Evolutionary conservation across 1,284 basidiomycete species (phyloP), one percentile per base, ranked within the genome.

Genomic region (Inonotus obliquus): DNA sequence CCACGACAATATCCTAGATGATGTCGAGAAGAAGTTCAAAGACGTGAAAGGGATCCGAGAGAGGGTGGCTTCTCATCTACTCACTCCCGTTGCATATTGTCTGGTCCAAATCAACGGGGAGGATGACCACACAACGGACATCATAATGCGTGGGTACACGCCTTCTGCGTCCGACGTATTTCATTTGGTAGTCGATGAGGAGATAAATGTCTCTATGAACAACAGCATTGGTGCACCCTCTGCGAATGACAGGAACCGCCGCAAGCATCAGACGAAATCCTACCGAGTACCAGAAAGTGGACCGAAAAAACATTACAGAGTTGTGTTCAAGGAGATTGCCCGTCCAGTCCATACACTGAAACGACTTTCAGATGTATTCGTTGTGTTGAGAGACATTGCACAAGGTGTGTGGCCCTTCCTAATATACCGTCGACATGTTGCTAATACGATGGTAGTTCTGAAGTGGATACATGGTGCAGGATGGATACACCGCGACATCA

Each of bases 401-500:
- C 11, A 19, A 53, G 51, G 51, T 53, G n/a, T 4, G 51, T 53
- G n/a, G n/a, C n/a, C n/a, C n/a, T n/a, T 38, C 6, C 37, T 53
- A 27, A 29, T 32, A 29, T 53, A n/a, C 35, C 27, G 25, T 6
- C n/a, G 23, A 53, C 35, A 27, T 32, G 17, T 53, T 19, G 10
- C 5, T 29, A n/a, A 53, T 53, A 32, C 23, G 23, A 19, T 29
- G 11, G 7, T 35, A 58, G 56, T 27, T 14, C 41, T 58, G 14
- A 17, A 23, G 14, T 25, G 32, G 13, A 58, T 58, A 0, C 56
- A 58, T 19, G 29, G 45, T 21, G 38, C 39, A 7, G 44, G 39
- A 13, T 58, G 56, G 56, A 44, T 58, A 2, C 56, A 58, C n/a
- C 44, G 56, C 13, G 56, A 58, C 27, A 23, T 58, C n/a, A 58